Evolutionary conservation across 2,329 filamentous ascomycete species (phyloP).

Genomic region (Fusarium avenaceum): DNA sequence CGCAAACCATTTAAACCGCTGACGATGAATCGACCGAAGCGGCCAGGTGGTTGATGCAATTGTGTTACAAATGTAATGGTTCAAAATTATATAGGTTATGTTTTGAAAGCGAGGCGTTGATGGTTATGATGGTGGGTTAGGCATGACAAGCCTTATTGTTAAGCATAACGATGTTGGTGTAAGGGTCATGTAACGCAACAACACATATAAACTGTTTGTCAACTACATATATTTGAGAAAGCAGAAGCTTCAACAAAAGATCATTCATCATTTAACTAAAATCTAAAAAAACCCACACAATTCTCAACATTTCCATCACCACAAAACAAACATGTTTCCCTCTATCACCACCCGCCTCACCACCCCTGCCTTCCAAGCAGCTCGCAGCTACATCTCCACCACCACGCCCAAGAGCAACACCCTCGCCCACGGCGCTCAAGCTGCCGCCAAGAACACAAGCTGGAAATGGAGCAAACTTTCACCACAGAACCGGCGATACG

Average conservation of each 20-base stretch:
- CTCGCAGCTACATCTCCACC: constrained; percentile 45
- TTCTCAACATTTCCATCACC: neutral
- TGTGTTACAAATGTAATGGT: constrained; percentile 10
- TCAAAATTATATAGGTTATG: constrained; percentile 7
- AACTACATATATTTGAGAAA: constrained; percentile 2
- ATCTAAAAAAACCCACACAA: neutral
- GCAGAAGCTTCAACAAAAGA: constrained; percentile 9
- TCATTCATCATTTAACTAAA: neutral
- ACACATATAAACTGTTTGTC: constrained; percentile 26
- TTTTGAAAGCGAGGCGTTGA: constrained; percentile 23
- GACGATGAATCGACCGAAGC: constrained; percentile 62
- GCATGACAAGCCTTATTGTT: constrained; percentile 34
- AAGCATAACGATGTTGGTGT: constrained; percentile 43
- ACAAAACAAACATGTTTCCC: constrained; percentile 38
- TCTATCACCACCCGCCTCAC: constrained; percentile 39
- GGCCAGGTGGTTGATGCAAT: constrained; percentile 39
- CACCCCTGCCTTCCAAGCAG: constrained; percentile 22
- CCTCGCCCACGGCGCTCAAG: constrained; percentile 3
- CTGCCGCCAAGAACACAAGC: constrained; percentile 1
- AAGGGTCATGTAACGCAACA: constrained; percentile 6
- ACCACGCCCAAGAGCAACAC: constrained; percentile 29
- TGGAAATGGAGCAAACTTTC: constrained; percentile 50
- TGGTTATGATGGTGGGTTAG: constrained; percentile 1
- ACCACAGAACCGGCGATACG: constrained; percentile 47
- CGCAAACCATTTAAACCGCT: constrained; percentile 70